Percentiles rank a stretch among this genome's conserved stretches.
phyloP scores from a whole-genome alignment of 192 early-diverging fungal species.

The Gigaspora rosea region DNA sequence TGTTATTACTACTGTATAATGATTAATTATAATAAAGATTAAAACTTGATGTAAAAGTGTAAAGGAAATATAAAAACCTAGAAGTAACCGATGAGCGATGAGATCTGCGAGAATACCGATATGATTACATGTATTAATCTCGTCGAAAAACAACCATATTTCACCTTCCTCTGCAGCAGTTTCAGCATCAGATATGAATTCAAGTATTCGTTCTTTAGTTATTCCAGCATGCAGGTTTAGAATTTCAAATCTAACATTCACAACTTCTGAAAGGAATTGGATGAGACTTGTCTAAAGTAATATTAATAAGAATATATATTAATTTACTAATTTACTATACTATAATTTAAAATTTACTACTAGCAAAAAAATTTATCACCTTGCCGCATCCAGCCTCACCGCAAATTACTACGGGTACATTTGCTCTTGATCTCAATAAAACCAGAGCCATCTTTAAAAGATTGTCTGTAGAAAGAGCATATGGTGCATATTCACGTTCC shows the following conservation, averaged over 20 bases:
- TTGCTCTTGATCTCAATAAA: conserved; percentile 22
- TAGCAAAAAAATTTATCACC: background rate
- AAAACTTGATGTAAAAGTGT: conserved; percentile 24
- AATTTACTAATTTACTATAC: too few relatives aligned
- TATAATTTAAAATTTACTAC: background rate
- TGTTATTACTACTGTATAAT: background rate
- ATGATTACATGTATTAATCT: too few relatives aligned
- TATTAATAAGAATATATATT: background rate
- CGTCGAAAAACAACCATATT: too few relatives aligned
- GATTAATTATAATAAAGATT: conserved; percentile 20
- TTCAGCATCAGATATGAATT: background rate
- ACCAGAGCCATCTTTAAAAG: conserved; percentile 30
- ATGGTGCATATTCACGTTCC: background rate
- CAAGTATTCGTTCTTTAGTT: conserved; percentile 10
- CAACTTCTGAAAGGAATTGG: conserved; percentile 12
- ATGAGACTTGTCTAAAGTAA: conserved; percentile 27
- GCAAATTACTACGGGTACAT: conserved; percentile 19
- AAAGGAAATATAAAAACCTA: background rate
- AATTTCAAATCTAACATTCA: background rate
- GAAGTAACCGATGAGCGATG: too few relatives aligned
- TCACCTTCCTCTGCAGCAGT: background rate
- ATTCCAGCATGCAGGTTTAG: conserved; percentile 23
- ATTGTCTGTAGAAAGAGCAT: conserved; percentile 31
- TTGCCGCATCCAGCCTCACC: conserved; percentile 33
- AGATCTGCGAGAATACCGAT: too few relatives aligned